These are phyloP conservation scores for Cyclotella cryptica DNA, from an alignment of 108 stramenopile genomes.

Conservation along the genomic window DNA sequence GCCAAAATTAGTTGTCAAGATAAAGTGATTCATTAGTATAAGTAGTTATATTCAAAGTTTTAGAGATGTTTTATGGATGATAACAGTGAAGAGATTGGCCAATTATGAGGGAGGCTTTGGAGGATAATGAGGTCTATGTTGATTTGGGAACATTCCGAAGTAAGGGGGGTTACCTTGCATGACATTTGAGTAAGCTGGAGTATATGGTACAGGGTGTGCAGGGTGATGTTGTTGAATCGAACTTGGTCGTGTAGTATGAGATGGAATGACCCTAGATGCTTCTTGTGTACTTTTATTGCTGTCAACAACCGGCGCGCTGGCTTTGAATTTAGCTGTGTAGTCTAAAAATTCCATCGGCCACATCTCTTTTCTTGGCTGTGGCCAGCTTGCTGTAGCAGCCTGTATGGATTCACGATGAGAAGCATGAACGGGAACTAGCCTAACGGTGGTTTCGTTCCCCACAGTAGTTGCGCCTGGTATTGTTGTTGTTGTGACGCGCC, in stretches of 20 bases:
- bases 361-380: conserved; percentile 9
- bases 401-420: conserved; percentile 80
- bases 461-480: conserved; percentile 58
- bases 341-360: conserved; percentile 2
- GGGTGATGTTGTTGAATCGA: not conserved
- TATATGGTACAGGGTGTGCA: not conserved
- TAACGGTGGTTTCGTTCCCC: conserved; percentile 36
- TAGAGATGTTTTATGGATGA: too few relatives aligned
- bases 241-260: not conserved
- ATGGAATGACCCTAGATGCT: not conserved
- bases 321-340: not conserved
- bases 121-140: not conserved
- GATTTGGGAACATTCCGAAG: not conserved
- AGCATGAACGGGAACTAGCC: conserved; percentile 62
- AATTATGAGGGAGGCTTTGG: too few relatives aligned
- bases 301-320: too few relatives aligned
- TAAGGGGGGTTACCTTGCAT: not conserved
- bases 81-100: too few relatives aligned
- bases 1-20: too few relatives aligned
- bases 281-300: too few relatives aligned
- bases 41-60: too few relatives aligned
- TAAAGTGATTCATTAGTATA: too few relatives aligned
- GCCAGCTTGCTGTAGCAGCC: conserved; percentile 36
- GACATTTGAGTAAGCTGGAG: not conserved
- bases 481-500: conserved; percentile 49